Base-by-base conservation (phyloP, 2,329 filamentous ascomycete genomes). In the Sclerotinia spermophila region DNA sequence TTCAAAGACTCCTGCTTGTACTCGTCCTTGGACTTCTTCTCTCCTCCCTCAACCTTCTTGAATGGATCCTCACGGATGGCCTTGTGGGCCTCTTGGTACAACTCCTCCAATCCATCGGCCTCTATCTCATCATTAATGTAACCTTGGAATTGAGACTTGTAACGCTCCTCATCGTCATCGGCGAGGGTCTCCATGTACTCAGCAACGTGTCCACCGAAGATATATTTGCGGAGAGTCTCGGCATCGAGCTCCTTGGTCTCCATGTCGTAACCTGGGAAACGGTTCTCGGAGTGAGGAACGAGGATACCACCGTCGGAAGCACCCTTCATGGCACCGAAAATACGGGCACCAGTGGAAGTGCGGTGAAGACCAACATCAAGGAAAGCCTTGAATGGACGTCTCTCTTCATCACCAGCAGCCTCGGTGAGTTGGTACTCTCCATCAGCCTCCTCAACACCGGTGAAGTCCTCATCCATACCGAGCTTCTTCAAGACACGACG, bases 111-210 rank as follows among this genome's bases (percentile, higher is more conserved):
- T 80, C 92, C 93, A 80, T 97, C 96, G 75, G 96, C 94, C 87
- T 98, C 95, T 77, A 99, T 84, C 79, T 97, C 96, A 82, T 97
- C 93, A 77, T 99, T 95, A 78, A 97, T 92, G 89, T 99, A 99
- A 86, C 96, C 91, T 84, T 90, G 87, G 92, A 99, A 99, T 88
- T 99, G 96, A 79, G 89, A 90, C 89, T 95, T 95, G 93, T 93
- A 99, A 83, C 96, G 94, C 90, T 99, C 96, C 92, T 99, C 96
- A 82, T 99, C 96, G 82, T 99, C 96, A 81, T 99, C 96, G 85
- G 96, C 96, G 76, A 99, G 92, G 72, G 92, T 96, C 91, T 99
- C 96, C 96, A 99, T 99, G 91, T 99, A 99, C 90, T 99, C 96
- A 79, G 95, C 94, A 76, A 99, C 93, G 90, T 99, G 96, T 74